A percentile compares a stretch with the other conserved stretches of the same genome.
Conservation (phyloP, 306 rosid genomes). For the Ormosia emarginata region DNA sequence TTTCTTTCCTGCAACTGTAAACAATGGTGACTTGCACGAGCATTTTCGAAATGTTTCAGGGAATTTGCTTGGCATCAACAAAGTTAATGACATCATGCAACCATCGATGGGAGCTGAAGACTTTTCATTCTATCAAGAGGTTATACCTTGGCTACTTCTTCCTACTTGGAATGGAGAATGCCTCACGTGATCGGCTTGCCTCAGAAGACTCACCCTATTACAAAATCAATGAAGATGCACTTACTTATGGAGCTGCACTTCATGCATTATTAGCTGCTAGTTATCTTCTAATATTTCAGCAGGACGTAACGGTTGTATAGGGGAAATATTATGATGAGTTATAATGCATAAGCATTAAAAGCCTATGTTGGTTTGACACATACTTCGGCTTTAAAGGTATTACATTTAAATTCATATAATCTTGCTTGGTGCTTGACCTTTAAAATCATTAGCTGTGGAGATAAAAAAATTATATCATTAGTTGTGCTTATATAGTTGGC, state of each 20-base stretch:
- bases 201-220: constrained; percentile 50
- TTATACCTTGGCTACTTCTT: constrained; percentile 65
- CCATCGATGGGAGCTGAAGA: constrained; percentile 71
- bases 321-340: constrained; percentile 47
- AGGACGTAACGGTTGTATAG: constrained; percentile 10
- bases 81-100: constrained; percentile 33
- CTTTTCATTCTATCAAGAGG: constrained; percentile 70
- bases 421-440: neutral
- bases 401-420: neutral
- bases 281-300: constrained; percentile 46
- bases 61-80: constrained; percentile 27
- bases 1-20: neutral
- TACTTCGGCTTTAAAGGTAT: neutral
- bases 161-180: constrained; percentile 58
- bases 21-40: neutral
- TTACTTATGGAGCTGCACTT: constrained; percentile 84
- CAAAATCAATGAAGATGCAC: constrained; percentile 60
- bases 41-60: constrained; percentile 42
- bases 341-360: neutral
- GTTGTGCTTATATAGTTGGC: too few relatives aligned
- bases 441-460: neutral
- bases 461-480: too few relatives aligned
- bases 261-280: constrained; percentile 69
- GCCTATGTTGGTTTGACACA: neutral
- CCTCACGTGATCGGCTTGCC: constrained; percentile 30